Conservation (phyloP, 2,329 filamentous ascomycete genomes). For the Penicillium sp. region DNA sequence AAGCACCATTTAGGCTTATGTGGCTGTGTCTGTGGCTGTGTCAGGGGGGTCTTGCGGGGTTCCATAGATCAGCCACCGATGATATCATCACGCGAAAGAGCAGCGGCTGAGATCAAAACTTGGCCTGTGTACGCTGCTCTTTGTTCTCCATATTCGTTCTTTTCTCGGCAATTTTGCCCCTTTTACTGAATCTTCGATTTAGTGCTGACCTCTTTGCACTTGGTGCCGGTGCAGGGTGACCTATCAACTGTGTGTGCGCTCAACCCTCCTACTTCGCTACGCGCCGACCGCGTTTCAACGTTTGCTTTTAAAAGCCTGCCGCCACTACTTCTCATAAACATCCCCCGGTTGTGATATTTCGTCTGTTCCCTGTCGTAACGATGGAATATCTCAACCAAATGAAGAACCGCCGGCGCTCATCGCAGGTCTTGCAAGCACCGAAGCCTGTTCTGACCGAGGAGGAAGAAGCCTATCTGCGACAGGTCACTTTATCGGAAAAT, state of each 20-base stretch:
- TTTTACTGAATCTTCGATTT: background rate
- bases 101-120: background rate
- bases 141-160: background rate
- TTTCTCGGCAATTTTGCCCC: background rate
- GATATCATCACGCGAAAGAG: slow-evolving; percentile 21
- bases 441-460: slow-evolving; percentile 58
- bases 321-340: background rate
- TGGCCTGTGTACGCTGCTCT: background rate
- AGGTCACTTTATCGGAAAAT: slow-evolving; percentile 47
- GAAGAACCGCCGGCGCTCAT: slow-evolving; percentile 38
- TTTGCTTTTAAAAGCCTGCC: background rate
- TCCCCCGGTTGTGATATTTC: background rate
- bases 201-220: slow-evolving; percentile 3
- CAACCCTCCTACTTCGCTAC: slow-evolving; percentile 14
- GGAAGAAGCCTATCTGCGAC: slow-evolving; percentile 58
- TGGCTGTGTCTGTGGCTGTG: background rate
- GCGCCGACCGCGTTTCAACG: slow-evolving; percentile 15
- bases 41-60: background rate
- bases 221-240: slow-evolving; percentile 8
- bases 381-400: slow-evolving; percentile 48
- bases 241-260: slow-evolving; percentile 14
- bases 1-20: background rate
- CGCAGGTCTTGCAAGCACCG: slow-evolving; percentile 32
- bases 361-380: slow-evolving; percentile 7
- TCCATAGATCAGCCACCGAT: slow-evolving; percentile 18